Conservation (phyloP, 257 asterid genomes). For the Solanum sitiens region DNA sequence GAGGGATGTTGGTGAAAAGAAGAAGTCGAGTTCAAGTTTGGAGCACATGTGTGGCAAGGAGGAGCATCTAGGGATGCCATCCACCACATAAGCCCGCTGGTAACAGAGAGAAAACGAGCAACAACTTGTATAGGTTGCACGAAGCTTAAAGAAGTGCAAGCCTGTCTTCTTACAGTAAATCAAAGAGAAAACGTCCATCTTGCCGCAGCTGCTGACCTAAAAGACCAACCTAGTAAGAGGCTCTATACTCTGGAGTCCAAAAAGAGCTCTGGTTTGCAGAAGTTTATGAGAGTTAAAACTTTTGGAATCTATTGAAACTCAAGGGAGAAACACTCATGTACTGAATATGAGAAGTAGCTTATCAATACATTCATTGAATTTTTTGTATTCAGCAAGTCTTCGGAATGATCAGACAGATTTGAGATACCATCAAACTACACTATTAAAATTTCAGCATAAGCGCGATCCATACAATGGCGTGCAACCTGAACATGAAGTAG, state of each 20-base stretch:
- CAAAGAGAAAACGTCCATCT: neutral
- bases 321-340: neutral
- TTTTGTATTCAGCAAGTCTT: neutral
- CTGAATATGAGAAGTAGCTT: neutral
- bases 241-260: neutral
- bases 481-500: neutral
- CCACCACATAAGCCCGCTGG: neutral
- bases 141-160: neutral
- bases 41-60: neutral
- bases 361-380: neutral
- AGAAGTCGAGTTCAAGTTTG: neutral
- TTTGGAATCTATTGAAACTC: neutral
- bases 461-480: neutral
- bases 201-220: neutral
- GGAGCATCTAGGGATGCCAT: neutral
- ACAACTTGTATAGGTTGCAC: neutral
- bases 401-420: neutral
- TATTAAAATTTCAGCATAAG: neutral
- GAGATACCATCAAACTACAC: neutral
- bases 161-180: neutral
- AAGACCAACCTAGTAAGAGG: neutral
- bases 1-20: neutral
- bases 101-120: neutral
- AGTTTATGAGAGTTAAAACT: neutral
- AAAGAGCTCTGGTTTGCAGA: neutral